These are phyloP conservation scores for Helicocarpus griseus DNA, from an alignment of 2,329 filamentous ascomycete genomes.

Conservation along the genomic window DNA sequence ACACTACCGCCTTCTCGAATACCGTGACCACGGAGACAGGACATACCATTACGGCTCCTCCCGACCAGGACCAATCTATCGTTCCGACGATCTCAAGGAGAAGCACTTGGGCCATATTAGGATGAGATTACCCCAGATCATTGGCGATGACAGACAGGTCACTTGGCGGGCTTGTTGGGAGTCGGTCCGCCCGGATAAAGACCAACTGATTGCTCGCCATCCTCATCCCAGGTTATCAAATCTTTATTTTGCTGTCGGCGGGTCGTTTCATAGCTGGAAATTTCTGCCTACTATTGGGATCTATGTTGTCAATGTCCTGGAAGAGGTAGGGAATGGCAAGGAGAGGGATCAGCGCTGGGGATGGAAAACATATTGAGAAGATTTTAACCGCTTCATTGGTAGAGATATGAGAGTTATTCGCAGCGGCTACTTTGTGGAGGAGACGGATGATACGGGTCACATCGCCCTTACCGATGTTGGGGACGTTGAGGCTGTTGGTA, in stretches of 20 bases:
- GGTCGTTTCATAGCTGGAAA: slow-evolving; percentile 57
- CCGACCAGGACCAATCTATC: slow-evolving; percentile 35
- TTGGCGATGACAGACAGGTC: slow-evolving; percentile 23
- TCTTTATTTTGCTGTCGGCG: slow-evolving; percentile 52
- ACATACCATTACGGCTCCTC: slow-evolving; percentile 44
- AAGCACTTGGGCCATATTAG: slow-evolving; percentile 25
- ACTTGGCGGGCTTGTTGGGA: slow-evolving; percentile 49
- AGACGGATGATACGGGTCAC: too few relatives aligned
- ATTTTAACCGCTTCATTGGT: not conserved
- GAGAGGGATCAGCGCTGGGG: slow-evolving; percentile 34
- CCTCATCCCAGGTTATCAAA: slow-evolving; percentile 41
- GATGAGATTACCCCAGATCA: slow-evolving; percentile 19
- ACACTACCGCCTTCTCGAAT: slow-evolving; percentile 50
- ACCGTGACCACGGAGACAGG: slow-evolving; percentile 39
- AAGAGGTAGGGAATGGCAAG: slow-evolving; percentile 17
- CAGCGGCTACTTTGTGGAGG: too few relatives aligned
- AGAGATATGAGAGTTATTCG: too few relatives aligned
- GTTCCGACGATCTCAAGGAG: slow-evolving; percentile 32
- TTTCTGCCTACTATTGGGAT: slow-evolving; percentile 54
- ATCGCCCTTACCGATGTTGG: too few relatives aligned
- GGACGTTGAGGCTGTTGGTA: too few relatives aligned
- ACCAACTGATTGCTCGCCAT: slow-evolving; percentile 49
- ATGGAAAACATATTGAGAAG: slow-evolving; percentile 22
- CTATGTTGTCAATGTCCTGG: slow-evolving; percentile 36
- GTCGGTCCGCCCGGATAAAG: slow-evolving; percentile 51